These are phyloP conservation scores for Colletotrichum tanaceti DNA, from an alignment of 2,329 filamentous ascomycete genomes.

Conservation along the genomic window DNA sequence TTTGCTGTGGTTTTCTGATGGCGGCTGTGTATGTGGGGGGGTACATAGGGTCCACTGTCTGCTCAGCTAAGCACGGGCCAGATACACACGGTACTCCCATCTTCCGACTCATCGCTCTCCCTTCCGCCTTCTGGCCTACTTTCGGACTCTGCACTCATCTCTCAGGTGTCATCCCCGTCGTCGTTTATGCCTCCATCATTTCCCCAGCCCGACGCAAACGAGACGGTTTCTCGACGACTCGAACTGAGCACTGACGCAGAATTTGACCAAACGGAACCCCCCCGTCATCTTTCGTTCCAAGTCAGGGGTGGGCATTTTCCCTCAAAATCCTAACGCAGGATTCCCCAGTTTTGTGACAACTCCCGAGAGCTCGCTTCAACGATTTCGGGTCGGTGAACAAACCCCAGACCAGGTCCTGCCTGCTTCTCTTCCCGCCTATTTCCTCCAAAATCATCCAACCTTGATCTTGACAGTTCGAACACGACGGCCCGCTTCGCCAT, in stretches of 20 bases:
- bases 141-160: too few relatives aligned
- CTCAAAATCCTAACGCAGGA: slow-evolving; percentile 4
- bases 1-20: too few relatives aligned
- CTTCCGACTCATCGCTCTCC: slow-evolving; percentile 13
- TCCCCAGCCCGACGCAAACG: background rate
- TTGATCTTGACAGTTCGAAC: slow-evolving; percentile 11
- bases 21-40: too few relatives aligned
- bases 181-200: slow-evolving; percentile 3
- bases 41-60: too few relatives aligned
- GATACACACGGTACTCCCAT: too few relatives aligned
- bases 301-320: slow-evolving; percentile 21
- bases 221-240: background rate
- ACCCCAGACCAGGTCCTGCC: slow-evolving; percentile 34
- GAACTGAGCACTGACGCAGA: background rate
- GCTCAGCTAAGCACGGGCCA: too few relatives aligned
- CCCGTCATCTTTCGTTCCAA: slow-evolving; percentile 20
- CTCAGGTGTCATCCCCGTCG: background rate
- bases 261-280: slow-evolving; percentile 13
- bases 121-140: slow-evolving; percentile 1
- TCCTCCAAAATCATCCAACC: slow-evolving; percentile 31
- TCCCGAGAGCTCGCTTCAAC: slow-evolving; percentile 26
- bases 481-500: slow-evolving; percentile 29
- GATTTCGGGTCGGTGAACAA: slow-evolving; percentile 34
- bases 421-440: slow-evolving; percentile 30
- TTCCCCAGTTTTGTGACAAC: slow-evolving; percentile 28